Percentiles rank a stretch among this genome's conserved stretches.
Evolutionary conservation across 345 rosid genomes (phyloP).

Genomic region (Leavenworthia alabamica): DNA sequence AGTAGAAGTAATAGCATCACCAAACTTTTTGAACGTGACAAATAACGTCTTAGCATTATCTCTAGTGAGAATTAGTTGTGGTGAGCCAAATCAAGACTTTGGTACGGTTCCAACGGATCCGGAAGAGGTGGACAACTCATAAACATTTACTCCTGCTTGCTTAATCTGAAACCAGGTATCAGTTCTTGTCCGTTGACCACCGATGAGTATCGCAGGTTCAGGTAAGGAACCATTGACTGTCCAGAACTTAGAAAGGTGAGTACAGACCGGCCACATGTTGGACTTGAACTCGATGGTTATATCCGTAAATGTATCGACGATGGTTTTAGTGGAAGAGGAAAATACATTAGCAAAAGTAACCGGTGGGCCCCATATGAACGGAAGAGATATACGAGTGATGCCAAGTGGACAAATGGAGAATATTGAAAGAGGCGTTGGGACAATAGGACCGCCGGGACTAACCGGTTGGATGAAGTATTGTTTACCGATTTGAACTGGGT

Average conservation of each 20-base stretch:
- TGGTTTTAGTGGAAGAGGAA: background rate
- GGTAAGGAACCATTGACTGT: background rate
- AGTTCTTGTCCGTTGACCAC: background rate
- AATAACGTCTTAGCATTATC: background rate
- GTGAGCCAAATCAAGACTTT: background rate
- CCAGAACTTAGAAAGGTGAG: conserved; percentile 14
- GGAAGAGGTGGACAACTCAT: background rate
- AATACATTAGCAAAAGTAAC: background rate
- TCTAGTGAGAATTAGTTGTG: conserved; percentile 1
- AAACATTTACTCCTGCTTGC: background rate
- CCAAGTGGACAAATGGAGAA: background rate
- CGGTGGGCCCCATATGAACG: background rate
- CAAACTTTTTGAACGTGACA: background rate
- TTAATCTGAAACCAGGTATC: background rate
- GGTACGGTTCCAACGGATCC: background rate
- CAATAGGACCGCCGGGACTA: conserved; percentile 1
- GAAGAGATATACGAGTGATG: background rate
- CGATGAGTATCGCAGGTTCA: background rate
- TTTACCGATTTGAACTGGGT: background rate
- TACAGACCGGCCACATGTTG: background rate
- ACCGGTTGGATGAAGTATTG: conserved; percentile 2
- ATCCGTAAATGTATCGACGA: background rate
- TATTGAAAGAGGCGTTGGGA: background rate
- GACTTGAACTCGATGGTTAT: conserved; percentile 5
- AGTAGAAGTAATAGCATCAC: background rate